Conservation (phyloP, 306 rosid genomes). For the Potentilla sterilis region DNA sequence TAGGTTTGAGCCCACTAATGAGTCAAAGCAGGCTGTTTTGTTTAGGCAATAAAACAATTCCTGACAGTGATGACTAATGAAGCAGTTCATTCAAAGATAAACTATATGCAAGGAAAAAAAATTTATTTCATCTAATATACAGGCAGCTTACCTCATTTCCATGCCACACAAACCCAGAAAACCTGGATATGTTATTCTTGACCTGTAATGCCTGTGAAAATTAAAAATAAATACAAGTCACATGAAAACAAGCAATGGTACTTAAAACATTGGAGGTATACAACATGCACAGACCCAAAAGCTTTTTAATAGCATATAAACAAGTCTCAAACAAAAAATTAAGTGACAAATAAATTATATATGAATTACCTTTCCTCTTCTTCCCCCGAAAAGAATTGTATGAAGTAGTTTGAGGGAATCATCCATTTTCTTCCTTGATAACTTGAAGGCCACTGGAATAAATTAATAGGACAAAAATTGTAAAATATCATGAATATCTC, state of each 20-base stretch:
- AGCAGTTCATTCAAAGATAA: slow-evolving; percentile 1
- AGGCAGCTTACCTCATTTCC: slow-evolving; percentile 64
- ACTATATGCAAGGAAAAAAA: neutral
- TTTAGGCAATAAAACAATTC: neutral
- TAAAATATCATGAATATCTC: neutral
- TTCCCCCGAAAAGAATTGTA: slow-evolving; percentile 87
- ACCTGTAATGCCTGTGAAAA: slow-evolving; percentile 67
- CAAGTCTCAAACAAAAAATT: neutral
- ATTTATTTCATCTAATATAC: neutral
- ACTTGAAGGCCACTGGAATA: slow-evolving; percentile 69
- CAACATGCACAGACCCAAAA: neutral
- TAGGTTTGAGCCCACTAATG: slow-evolving; percentile 11
- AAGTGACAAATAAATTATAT: slow-evolving; percentile 19
- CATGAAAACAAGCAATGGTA: slow-evolving; percentile 12
- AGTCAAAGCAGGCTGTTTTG: neutral
- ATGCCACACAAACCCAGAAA: slow-evolving; percentile 98
- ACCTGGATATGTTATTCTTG: slow-evolving; percentile 84
- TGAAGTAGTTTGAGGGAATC: slow-evolving; percentile 84
- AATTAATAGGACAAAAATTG: neutral
- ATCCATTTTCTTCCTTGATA: slow-evolving; percentile 81
- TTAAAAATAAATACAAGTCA: neutral
- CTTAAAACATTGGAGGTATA: slow-evolving; percentile 6
- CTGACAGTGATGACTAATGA: neutral
- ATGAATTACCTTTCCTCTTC: slow-evolving; percentile 89
- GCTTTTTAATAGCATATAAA: neutral